Evolutionary conservation across 164 flowering plant genomes (phyloP).

Genomic region (Dillenia suffruticosa): DNA sequence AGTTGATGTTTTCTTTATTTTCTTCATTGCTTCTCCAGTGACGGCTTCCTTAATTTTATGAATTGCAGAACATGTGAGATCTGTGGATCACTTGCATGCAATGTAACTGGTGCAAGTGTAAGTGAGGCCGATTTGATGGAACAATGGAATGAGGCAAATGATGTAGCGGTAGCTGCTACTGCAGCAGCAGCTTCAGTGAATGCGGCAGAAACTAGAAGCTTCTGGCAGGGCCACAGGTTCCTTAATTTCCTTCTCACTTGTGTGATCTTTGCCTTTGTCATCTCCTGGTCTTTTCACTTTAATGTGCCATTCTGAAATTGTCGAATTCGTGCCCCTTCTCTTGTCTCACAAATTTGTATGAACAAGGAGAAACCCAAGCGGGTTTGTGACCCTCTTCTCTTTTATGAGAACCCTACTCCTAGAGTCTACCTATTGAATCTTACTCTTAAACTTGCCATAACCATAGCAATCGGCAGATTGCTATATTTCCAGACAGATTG

Average conservation of each 20-base stretch:
- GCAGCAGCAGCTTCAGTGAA: slow-evolving; percentile 13
- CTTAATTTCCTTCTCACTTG: slow-evolving; percentile 57
- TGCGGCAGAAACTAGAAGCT: slow-evolving; percentile 27
- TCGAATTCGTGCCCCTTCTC: too few relatives aligned
- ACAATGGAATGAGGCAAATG: slow-evolving; percentile 37
- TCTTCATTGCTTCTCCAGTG: too few relatives aligned
- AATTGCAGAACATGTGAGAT: slow-evolving; percentile 27
- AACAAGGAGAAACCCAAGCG: too few relatives aligned
- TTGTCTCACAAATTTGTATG: too few relatives aligned
- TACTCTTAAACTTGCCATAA: too few relatives aligned
- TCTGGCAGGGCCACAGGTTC: slow-evolving; percentile 53
- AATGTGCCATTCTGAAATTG: slow-evolving; percentile 36
- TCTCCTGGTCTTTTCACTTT: slow-evolving; percentile 67
- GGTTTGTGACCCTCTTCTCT: too few relatives aligned
- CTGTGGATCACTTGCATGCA: slow-evolving; percentile 45
- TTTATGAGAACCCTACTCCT: too few relatives aligned
- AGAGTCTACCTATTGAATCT: too few relatives aligned
- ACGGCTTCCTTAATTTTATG: too few relatives aligned
- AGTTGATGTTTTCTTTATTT: too few relatives aligned
- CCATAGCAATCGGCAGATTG: too few relatives aligned
- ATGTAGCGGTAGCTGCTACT: slow-evolving; percentile 13
- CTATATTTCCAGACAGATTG: too few relatives aligned
- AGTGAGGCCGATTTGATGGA: slow-evolving; percentile 33
- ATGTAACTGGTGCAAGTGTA: slow-evolving; percentile 27
- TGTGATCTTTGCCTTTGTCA: slow-evolving; percentile 60